Evolutionary conservation across 169 alveolate genomes (phyloP).

Genomic region (Eimeria falciformis): DNA sequence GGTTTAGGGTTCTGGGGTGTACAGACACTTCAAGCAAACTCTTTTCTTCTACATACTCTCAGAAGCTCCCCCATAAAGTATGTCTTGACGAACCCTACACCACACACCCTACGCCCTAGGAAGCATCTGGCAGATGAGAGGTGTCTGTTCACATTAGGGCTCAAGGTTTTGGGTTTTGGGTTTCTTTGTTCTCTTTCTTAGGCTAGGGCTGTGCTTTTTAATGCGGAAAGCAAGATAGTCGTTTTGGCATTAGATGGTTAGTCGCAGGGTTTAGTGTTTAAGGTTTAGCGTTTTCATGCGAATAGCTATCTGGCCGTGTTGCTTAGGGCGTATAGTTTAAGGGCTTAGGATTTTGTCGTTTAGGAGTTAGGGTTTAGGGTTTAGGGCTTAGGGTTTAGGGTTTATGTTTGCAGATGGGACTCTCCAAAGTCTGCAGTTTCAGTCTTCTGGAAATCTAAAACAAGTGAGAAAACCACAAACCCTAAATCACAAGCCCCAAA

Average conservation of each 20-base stretch:
- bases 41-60: neutral
- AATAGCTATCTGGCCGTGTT: neutral
- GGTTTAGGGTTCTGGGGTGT: neutral
- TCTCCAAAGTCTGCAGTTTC: neutral
- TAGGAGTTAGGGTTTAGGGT: constrained; percentile 8
- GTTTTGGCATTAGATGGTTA: neutral
- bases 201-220: neutral
- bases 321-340: too few species aligned
- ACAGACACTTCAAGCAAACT: neutral
- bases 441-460: neutral
- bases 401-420: neutral
- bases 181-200: neutral
- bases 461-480: too few species aligned
- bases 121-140: neutral
- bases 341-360: neutral
- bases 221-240: neutral
- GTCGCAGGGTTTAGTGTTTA: neutral
- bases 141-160: neutral
- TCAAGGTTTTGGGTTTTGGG: too few species aligned
- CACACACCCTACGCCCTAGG: neutral
- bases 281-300: neutral
- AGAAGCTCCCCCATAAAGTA: neutral
- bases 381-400: constrained; percentile 36
- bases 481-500: too few species aligned
- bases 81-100: neutral